Conservation (phyloP, 768 basidiomycete genomes). For the Leccinum barrowsii region DNA sequence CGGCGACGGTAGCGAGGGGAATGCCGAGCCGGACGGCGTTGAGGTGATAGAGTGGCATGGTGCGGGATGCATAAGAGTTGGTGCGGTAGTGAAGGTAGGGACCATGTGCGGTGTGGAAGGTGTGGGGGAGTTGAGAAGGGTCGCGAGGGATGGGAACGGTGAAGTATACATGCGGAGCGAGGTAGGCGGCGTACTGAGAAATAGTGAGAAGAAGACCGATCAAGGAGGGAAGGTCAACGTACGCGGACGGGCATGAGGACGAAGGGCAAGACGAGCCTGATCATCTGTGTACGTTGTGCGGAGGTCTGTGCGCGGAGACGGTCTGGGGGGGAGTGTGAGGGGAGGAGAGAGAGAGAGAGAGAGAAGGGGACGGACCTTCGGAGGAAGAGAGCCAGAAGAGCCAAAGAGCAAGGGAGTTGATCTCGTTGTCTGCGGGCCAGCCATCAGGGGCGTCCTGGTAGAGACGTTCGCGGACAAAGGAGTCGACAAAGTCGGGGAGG, state of each 20-base stretch:
- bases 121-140: conserved; percentile 19
- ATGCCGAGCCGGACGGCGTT: conserved; percentile 24
- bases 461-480: conserved; percentile 44
- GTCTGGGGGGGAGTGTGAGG: conserved; percentile 27
- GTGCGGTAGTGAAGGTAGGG: conserved; percentile 45
- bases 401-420: conserved; percentile 57
- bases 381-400: conserved; percentile 60
- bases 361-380: conserved; percentile 36
- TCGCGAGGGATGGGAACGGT: conserved; percentile 43
- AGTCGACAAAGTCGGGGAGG: conserved; percentile 43
- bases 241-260: conserved; percentile 52
- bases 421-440: conserved; percentile 53
- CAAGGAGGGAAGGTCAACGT: neutral
- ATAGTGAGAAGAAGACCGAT: conserved; percentile 9
- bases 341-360: neutral
- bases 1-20: conserved; percentile 54
- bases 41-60: conserved; percentile 29
- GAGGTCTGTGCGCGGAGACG: conserved; percentile 26
- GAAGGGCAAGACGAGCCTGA: conserved; percentile 39
- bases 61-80: conserved; percentile 25
- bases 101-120: conserved; percentile 40
- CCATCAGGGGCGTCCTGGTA: conserved; percentile 42
- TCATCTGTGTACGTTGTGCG: conserved; percentile 27
- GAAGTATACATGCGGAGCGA: conserved; percentile 62
- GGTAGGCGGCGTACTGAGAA: conserved; percentile 49